Evolutionary conservation across 208 protist species (phyloP), one percentile per base, ranked within the genome.

Genomic region (Leishmania amazonensis): DNA sequence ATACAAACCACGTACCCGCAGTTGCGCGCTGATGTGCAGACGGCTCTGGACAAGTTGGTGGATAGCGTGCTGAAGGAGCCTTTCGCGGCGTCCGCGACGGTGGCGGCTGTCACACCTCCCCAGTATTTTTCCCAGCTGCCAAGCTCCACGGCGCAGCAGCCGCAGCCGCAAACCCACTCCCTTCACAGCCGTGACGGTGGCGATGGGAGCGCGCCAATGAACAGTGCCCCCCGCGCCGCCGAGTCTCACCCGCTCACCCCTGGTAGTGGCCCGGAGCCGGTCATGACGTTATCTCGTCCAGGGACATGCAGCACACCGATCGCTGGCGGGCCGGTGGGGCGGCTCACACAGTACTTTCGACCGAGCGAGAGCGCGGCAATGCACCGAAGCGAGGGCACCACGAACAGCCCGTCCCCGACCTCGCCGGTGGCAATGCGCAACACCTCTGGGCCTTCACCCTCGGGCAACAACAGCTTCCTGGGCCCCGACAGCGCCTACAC

Each of bases 11-110:
- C 84, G 21, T 81, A 92, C 6, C 92, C 92, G 47, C 77, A 86
- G 54, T 65, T 97, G 38, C 81, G 79, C 38, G 60, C 80, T 17
- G 90, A 94, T 45, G 76, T 97, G 24, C 89, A 95, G 86, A 68
- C 64, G 15, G 86, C 88, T 19, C 88, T 98, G 15, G 89, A 98
- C 77, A 81, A 76, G 64, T 84, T 98, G 51, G 95, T 98, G 4
- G 91, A 97, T 74, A 83, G 64, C 60, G 94, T 89, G 53, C 86
- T 97, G 62, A 91, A 89, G 72, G 89, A 94, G 71, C 85, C 79
- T 38, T 24, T 75, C 38, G 87, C 58, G 24, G 42, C 62, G 28
- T 71, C 45, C 1, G 51, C 57, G 40, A 58, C 65, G 8, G 60
- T 67, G 42, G 57, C 53, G 53, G 54, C 24, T 1, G 40, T 24